Conservation (phyloP, 2,329 filamentous ascomycete species). For the Pestalotiopsis sp. region DNA sequence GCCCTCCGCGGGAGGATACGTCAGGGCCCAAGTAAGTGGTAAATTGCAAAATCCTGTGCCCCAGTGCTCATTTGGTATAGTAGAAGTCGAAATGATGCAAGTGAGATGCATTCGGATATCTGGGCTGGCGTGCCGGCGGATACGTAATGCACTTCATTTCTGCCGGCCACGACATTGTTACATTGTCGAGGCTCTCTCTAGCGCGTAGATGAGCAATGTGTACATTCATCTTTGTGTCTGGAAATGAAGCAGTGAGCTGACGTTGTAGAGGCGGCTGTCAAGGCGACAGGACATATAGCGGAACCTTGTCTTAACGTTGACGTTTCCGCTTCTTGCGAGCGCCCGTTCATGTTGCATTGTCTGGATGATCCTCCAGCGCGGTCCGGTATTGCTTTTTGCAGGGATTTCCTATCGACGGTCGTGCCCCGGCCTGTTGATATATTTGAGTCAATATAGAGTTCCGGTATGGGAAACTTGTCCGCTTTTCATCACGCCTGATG, state of each 20-base stretch:
- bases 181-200: neutral
- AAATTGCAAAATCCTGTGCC: neutral
- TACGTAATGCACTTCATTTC: constrained; percentile 4
- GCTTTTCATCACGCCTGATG: constrained; percentile 5
- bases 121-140: neutral
- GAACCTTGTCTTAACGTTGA: constrained; percentile 12
- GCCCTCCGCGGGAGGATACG: neutral
- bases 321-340: constrained; percentile 5
- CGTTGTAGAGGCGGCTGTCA: constrained; percentile 11
- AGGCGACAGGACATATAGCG: constrained; percentile 6
- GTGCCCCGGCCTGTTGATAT: constrained; percentile 2
- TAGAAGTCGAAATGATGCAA: neutral
- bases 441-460: constrained; percentile 3
- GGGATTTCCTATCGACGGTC: neutral
- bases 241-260: neutral
- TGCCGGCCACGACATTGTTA: neutral
- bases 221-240: neutral
- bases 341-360: constrained; percentile 11
- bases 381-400: constrained; percentile 1
- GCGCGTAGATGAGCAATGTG: neutral
- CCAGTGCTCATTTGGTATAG: neutral
- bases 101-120: neutral
- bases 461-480: constrained; percentile 10
- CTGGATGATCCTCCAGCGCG: constrained; percentile 5
- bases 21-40: neutral